phyloP scores from a whole-genome alignment of 345 rosid species.

The Aethionema arabicum region DNA sequence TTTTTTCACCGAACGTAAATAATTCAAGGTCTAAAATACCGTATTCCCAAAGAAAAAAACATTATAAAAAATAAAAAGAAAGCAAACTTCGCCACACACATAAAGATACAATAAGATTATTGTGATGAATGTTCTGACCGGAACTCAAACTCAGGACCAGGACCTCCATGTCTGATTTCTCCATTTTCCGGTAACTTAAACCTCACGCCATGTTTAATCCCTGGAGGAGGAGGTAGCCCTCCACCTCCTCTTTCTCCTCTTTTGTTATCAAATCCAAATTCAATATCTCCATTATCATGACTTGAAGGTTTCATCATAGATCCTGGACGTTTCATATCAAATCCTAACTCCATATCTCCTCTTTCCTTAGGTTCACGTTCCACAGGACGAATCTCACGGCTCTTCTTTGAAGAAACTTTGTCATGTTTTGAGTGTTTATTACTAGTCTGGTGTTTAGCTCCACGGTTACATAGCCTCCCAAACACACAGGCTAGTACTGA shows the following conservation, averaged over 20 bases:
- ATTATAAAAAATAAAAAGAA: conserved; percentile 5
- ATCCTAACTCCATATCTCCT: conserved; percentile 38
- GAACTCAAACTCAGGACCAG: conserved; percentile 32
- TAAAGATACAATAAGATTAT: conserved; percentile 11
- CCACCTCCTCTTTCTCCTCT: conserved; percentile 29
- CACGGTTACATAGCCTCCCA: conserved; percentile 45
- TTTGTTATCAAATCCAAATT: conserved; percentile 38
- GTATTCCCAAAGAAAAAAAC: too few relatives aligned
- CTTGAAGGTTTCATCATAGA: conserved; percentile 16
- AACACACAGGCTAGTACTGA: conserved; percentile 46
- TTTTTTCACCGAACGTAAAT: too few relatives aligned
- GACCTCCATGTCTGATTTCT: conserved; percentile 26
- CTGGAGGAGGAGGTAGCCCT: conserved; percentile 26
- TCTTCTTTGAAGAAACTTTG: conserved; percentile 30
- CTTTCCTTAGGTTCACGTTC: conserved; percentile 42
- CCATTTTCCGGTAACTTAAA: conserved; percentile 39
- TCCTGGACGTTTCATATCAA: conserved; percentile 32
- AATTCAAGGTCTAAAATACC: too few relatives aligned
- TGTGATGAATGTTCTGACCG: conserved; percentile 31
- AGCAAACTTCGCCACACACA: too few relatives aligned
- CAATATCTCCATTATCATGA: conserved; percentile 28
- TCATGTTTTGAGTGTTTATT: conserved; percentile 31
- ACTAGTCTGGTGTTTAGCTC: conserved; percentile 25
- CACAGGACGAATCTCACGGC: conserved; percentile 35
- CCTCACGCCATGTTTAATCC: conserved; percentile 39